Conservation (phyloP, 2,329 filamentous ascomycete genomes). For the Cladosporium sp. region DNA sequence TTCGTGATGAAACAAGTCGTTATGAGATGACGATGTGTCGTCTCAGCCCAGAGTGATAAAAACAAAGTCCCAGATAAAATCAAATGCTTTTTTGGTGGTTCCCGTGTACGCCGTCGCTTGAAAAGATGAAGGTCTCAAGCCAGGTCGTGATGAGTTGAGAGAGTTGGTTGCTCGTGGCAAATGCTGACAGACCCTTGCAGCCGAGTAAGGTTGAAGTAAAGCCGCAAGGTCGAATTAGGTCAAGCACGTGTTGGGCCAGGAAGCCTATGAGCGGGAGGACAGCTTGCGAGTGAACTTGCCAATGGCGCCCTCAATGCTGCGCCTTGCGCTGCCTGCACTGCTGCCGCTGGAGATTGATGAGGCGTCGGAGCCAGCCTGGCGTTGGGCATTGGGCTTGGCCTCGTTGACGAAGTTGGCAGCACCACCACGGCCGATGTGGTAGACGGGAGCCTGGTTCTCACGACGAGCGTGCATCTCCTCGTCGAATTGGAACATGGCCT, state of each 20-base stretch:
- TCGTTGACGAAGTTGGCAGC: constrained; percentile 56
- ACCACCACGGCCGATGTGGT: constrained; percentile 65
- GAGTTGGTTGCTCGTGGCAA: neutral
- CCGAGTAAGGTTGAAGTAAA: constrained; percentile 5
- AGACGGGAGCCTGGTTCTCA: constrained; percentile 56
- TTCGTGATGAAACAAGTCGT: constrained; percentile 1
- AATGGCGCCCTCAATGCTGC: constrained; percentile 23
- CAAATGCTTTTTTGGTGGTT: constrained; percentile 17
- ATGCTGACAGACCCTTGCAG: constrained; percentile 9
- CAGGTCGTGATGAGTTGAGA: constrained; percentile 13
- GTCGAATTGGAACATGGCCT: constrained; percentile 68
- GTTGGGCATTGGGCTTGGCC: constrained; percentile 13
- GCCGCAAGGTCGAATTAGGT: constrained; percentile 2
- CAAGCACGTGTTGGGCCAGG: neutral
- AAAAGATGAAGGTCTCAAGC: constrained; percentile 2
- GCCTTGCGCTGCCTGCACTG: constrained; percentile 19
- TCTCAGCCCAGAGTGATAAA: constrained; percentile 4
- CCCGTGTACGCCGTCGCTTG: constrained; percentile 9
- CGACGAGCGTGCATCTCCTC: constrained; percentile 63
- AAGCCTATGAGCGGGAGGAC: constrained; percentile 15
- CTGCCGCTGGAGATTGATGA: constrained; percentile 19
- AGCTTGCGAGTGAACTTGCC: constrained; percentile 23
- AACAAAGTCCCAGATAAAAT: constrained; percentile 8
- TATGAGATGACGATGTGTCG: neutral
- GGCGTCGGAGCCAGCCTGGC: constrained; percentile 9